Base-by-base conservation (phyloP, 352 stramenopile genomes). In the Pythium utonaiense region DNA sequence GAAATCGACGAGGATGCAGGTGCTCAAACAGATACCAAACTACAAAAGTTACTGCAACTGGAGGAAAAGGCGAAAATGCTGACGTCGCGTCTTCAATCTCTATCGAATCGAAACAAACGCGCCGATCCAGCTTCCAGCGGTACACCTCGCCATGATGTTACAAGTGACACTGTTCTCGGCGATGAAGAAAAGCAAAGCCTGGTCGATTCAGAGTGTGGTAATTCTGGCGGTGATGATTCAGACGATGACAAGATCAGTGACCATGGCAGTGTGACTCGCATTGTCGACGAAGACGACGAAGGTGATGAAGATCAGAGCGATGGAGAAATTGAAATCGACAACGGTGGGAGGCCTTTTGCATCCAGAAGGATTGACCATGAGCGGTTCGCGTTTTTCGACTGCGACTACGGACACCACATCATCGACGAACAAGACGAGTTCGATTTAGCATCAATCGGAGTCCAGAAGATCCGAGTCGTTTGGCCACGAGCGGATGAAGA, bases 391-490 rank as follows among this genome's bases (percentile, higher is more conserved):
- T 47, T 21, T 27, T 62, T 60, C 21, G 52, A 60, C 6, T 17
- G 51, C 3, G 48, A 31, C 14, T 59, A 45, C 19, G 6, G 36
- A 1, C n/a, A 16, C 27, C 36, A 34, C 8, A 28, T 8, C 10
- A 22, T 60, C 6, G 47, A 64, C 8, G 57, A 62, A 38, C 65
- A 68, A 16, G 41, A 40, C 1, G 62, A 74, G 24, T 34, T 80
- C 30, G 78, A 89, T 60, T 65, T 78, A n/a, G 65, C 66, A 13
- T 75, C 69, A 0, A 83, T 90, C 42, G 80, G 80, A 13, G 73
- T 84, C 9, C 67, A 87, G 38, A 76, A 60, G 12, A 86, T 90
- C 40, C 64, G 66, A 1, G 69, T 75, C 0, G 55, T 71, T 9
- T 87, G 76, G 76, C 70, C 70, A 22, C 14, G 30, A 16, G 50